Evolutionary conservation across 2,329 filamentous ascomycete genomes (phyloP), one percentile per base, ranked within the genome.

Genomic region (Xylaria sp.): DNA sequence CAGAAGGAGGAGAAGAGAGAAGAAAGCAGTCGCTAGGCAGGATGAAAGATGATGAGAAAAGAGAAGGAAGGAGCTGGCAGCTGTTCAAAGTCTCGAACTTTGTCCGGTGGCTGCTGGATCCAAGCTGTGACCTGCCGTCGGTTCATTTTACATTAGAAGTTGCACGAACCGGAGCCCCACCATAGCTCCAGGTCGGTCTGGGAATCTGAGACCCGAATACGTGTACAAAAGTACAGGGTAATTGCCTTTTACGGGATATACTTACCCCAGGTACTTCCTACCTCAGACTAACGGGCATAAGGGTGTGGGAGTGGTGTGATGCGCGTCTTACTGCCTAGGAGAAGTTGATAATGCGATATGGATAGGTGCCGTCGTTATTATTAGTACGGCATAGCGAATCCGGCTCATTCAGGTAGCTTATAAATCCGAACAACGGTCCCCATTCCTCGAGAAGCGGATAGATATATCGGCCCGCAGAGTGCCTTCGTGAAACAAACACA

Each of bases 141-240:
- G 31, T 51, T 59, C 37, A 50, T 39, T 60, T 67, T 48, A 41
- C 48, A 57, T 41, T 10, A 48, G 52, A 58, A 67, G 69, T 66
- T 58, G 41, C 66, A 66, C 66, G 23, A 59, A n/a, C 58, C 50
- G 69, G 65, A 59, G 67, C 69, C 69, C 69, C 69, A 72, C 69
- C 46, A 34, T 7, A 67, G 60, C 25, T 62, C 56, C 51, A 54
- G 44, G 28, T 60, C 28, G 23, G 23, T 25, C 23, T 25, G 23
- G 23, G 23, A 25, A 25, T 34, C 61, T 51, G 39, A 69, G 69
- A 69, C 66, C 41, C 31, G 28, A 34, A 51, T 54, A 41, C 44
- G 46, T 51, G n/a, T 46, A 15, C 46, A 44, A 44, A 48, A 20
- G 46, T n/a, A 48, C 46, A 48, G 20, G n/a, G 18, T 20, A n/a